Evolutionary conservation across 2,329 filamentous ascomycete species (phyloP).

Genomic region (Neofusicoccum cordaticola): DNA sequence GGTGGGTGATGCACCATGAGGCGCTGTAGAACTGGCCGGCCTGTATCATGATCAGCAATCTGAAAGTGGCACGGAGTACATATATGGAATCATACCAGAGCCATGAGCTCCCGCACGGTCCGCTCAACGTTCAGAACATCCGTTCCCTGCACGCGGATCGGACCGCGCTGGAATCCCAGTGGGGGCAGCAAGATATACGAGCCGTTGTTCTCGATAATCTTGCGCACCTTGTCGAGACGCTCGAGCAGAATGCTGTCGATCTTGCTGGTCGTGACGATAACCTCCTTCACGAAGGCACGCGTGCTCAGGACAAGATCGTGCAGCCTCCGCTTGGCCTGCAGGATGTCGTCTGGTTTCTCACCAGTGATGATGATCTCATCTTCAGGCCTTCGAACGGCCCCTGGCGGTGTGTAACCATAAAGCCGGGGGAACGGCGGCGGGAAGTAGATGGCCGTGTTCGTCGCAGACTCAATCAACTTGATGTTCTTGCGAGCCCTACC

Average conservation of each 20-base stretch:
- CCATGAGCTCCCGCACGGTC: conserved; percentile 94
- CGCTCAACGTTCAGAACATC: conserved; percentile 94
- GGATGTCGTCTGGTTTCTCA: conserved; percentile 77
- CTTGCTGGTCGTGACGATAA: conserved; percentile 84
- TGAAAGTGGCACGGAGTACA: conserved; percentile 11
- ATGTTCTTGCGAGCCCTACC: conserved; percentile 95
- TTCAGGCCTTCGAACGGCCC: conserved; percentile 76
- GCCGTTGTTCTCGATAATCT: conserved; percentile 95
- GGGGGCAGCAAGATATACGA: conserved; percentile 91
- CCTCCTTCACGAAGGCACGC: conserved; percentile 80
- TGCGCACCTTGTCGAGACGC: conserved; percentile 91
- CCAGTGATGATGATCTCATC: conserved; percentile 95
- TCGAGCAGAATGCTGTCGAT: conserved; percentile 91
- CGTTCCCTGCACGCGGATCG: conserved; percentile 86
- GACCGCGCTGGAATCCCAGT: conserved; percentile 77
- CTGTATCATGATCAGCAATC: conserved; percentile 44
- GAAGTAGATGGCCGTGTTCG: conserved; percentile 96
- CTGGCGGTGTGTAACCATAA: conserved; percentile 83
- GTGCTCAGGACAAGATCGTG: conserved; percentile 79
- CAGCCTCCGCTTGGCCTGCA: conserved; percentile 85
- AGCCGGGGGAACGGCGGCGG: conserved; percentile 89
- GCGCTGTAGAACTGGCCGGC: conserved; percentile 97
- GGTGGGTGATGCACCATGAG: conserved; percentile 88
- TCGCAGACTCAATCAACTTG: conserved; percentile 93
- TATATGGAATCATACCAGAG: conserved; percentile 60